phyloP scores from a whole-genome alignment of 2,329 filamentous ascomycete genomes.

The Aspergillus unguis region DNA sequence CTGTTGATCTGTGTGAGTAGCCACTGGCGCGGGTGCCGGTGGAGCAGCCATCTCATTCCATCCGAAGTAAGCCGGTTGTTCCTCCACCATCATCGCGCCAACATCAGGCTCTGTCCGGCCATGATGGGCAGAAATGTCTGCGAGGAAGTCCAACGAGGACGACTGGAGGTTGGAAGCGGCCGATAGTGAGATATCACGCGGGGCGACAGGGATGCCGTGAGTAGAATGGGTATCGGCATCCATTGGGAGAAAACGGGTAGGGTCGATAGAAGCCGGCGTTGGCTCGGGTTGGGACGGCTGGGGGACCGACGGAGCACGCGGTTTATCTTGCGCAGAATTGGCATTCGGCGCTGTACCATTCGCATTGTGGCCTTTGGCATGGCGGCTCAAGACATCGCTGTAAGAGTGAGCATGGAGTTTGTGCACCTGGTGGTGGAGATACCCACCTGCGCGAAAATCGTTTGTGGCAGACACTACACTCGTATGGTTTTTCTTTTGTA shows the following conservation, averaged over 20 bases:
- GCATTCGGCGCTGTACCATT: constrained; percentile 14
- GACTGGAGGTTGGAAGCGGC: constrained; percentile 27
- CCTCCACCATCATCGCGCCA: constrained; percentile 27
- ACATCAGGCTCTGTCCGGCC: constrained; percentile 28
- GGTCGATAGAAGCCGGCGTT: constrained; percentile 18
- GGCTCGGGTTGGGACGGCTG: constrained; percentile 28
- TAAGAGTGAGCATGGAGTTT: constrained; percentile 12
- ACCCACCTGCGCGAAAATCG: constrained; percentile 53
- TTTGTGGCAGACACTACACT: constrained; percentile 54
- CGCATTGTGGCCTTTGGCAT: constrained; percentile 50
- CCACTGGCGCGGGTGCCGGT: neutral
- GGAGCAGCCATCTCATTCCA: constrained; percentile 28
- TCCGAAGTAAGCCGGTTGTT: constrained; percentile 30
- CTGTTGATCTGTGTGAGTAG: constrained; percentile 15
- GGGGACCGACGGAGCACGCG: constrained; percentile 24
- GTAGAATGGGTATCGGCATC: constrained; percentile 14
- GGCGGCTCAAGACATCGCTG: constrained; percentile 51
- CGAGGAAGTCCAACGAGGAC: constrained; percentile 42
- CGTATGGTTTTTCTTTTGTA: constrained; percentile 54
- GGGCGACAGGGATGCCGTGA: constrained; percentile 18
- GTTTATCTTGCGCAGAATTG: constrained; percentile 29
- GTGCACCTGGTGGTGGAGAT: constrained; percentile 3
- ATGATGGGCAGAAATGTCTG: constrained; percentile 35
- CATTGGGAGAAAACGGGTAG: constrained; percentile 17
- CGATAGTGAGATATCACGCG: constrained; percentile 27